These are phyloP conservation scores for Atkinsonella hypoxylon DNA, from an alignment of 2,329 filamentous ascomycete species.

Conservation along the genomic window DNA sequence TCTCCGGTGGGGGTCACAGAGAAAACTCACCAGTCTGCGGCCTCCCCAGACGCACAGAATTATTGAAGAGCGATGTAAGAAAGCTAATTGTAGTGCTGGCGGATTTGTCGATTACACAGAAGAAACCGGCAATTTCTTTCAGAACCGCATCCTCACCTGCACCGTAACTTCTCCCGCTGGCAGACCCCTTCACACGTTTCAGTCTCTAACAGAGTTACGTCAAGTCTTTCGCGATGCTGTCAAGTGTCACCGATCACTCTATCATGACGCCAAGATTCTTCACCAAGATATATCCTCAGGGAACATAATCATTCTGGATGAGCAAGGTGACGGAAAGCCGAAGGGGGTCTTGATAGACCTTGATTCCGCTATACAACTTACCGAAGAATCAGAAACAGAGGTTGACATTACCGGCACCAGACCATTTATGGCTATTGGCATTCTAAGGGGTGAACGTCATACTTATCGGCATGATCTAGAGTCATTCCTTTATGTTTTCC, in stretches of 20 bases:
- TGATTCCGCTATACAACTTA: conserved; percentile 9
- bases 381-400: conserved; percentile 3
- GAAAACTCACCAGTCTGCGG: too few species aligned
- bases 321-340: neutral
- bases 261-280: conserved; percentile 6
- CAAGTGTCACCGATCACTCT: conserved; percentile 11
- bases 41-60: too few species aligned
- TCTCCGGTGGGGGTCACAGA: conserved; percentile 9
- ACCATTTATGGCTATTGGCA: conserved; percentile 16
- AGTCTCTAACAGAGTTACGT: conserved; percentile 8
- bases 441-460: conserved; percentile 6
- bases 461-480: conserved; percentile 18
- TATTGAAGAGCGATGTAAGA: too few species aligned
- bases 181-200: conserved; percentile 10
- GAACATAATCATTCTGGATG: conserved; percentile 11
- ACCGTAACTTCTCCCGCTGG: conserved; percentile 12
- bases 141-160: conserved; percentile 12
- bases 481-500: conserved; percentile 17
- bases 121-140: conserved; percentile 7
- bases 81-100: too few species aligned
- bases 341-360: conserved; percentile 12
- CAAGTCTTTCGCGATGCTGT: conserved; percentile 11
- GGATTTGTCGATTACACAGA: conserved; percentile 8
- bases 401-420: conserved; percentile 7
- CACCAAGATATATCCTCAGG: conserved; percentile 10